Evolutionary conservation across 306 rosid species (phyloP).

Genomic region (Prosopis cineraria): DNA sequence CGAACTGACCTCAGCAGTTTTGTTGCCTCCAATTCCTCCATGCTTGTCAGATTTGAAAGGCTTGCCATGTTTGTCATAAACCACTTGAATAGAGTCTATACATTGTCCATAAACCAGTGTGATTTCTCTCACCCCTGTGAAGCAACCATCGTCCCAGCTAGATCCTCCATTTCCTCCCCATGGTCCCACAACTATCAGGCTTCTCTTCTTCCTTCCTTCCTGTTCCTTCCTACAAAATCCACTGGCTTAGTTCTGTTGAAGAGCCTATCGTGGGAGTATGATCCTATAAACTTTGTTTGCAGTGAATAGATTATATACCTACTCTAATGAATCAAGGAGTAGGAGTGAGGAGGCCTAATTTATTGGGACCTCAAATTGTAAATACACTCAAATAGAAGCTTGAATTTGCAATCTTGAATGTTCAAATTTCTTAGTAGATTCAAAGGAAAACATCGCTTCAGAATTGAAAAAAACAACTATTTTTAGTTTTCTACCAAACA

Average conservation of each 20-base stretch:
- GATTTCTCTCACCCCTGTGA: conserved; percentile 60
- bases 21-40: conserved; percentile 65
- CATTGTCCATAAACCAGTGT: conserved; percentile 48
- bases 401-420: neutral
- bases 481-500: neutral
- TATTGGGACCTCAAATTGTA: too few relatives aligned
- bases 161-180: conserved; percentile 80
- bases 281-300: neutral
- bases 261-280: neutral
- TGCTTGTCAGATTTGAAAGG: conserved; percentile 52
- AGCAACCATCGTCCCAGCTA: conserved; percentile 69
- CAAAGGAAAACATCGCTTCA: neutral
- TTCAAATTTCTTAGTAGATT: neutral
- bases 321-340: too few relatives aligned
- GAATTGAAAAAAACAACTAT: neutral
- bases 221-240: conserved; percentile 37
- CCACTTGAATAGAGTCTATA: conserved; percentile 58
- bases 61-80: conserved; percentile 60
- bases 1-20: conserved; percentile 45
- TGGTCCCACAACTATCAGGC: conserved; percentile 52
- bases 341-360: too few relatives aligned
- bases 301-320: neutral
- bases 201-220: conserved; percentile 42
- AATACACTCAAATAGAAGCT: neutral
- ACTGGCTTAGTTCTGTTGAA: neutral